phyloP scores from a whole-genome alignment of 148 eudicot species.

The Camellia sinensis region DNA sequence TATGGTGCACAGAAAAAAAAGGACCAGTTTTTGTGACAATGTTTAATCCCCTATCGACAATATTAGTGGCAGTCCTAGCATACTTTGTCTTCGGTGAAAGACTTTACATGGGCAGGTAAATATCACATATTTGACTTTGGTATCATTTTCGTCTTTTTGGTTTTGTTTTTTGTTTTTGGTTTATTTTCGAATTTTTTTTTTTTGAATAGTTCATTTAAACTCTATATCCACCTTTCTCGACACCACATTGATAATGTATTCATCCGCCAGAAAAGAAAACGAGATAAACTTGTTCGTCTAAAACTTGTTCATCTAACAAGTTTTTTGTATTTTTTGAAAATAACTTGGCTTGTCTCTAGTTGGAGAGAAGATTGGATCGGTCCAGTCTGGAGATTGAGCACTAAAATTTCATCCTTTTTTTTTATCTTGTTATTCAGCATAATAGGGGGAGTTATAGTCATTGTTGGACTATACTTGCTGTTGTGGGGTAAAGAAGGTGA shows the following conservation, averaged over 20 bases:
- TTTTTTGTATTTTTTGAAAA: no score
- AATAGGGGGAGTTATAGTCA: slow-evolving; percentile 50
- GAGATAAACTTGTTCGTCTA: no score
- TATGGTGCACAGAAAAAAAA: slow-evolving; percentile 66
- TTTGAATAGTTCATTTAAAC: no score
- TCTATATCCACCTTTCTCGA: no score
- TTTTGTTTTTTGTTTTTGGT: not conserved
- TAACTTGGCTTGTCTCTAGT: no score
- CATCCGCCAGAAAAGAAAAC: no score
- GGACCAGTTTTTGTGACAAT: slow-evolving; percentile 84
- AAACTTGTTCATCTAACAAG: no score
- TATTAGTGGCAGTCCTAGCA: slow-evolving; percentile 55
- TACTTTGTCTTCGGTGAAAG: slow-evolving; percentile 67
- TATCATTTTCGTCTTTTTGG: no score
- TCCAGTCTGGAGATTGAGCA: not conserved
- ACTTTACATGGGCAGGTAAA: slow-evolving; percentile 64
- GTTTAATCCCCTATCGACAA: slow-evolving; percentile 59
- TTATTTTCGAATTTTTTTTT: no score
- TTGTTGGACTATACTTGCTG: slow-evolving; percentile 59
- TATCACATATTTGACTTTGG: no score
- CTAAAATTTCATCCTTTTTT: not conserved
- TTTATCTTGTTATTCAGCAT: slow-evolving; percentile 34
- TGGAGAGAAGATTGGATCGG: not conserved
- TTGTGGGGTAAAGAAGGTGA: slow-evolving; percentile 69
- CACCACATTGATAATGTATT: no score